A percentile compares a stretch with the other conserved stretches of the same genome.
phyloP scores from a whole-genome alignment of 768 basidiomycete genomes.

The Russula vinacea region DNA sequence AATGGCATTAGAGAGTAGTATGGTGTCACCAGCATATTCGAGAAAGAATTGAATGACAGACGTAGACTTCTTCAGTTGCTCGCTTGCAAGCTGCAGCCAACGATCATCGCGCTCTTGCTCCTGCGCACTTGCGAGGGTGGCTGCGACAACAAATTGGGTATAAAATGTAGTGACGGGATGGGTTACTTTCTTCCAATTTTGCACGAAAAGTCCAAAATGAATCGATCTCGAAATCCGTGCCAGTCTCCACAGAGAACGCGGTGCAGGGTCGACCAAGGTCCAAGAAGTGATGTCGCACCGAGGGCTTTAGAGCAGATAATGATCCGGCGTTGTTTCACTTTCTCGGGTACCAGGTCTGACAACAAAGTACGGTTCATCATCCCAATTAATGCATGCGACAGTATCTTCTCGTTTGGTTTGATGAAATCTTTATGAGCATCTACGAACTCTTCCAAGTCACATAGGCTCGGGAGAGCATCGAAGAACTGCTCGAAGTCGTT shows the following conservation, averaged over 20 bases:
- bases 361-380: conserved; percentile 2
- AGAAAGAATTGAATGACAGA: not conserved
- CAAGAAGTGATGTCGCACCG: not conserved
- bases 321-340: not conserved
- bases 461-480: not conserved
- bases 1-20: conserved; percentile 1
- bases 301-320: conserved; percentile 5
- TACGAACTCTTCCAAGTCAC: not conserved
- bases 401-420: conserved; percentile 2
- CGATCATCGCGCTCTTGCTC: not conserved
- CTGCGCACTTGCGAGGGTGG: not conserved
- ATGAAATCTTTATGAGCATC: not conserved
- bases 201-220: conserved; percentile 9
- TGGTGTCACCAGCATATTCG: not conserved
- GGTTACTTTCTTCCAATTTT: not conserved
- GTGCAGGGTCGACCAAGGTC: not conserved
- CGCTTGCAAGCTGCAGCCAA: conserved; percentile 7
- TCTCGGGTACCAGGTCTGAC: conserved; percentile 3
- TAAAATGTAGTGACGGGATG: not conserved
- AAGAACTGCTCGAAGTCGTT: conserved; percentile 10
- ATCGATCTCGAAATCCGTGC: conserved; percentile 8
- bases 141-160: not conserved
- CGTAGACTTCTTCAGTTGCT: no score
- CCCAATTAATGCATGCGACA: not conserved
- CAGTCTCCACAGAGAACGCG: conserved; percentile 7